Base-by-base conservation (phyloP, 495 filamentous ascomycete species). In the Annulohypoxylon moriforme region DNA sequence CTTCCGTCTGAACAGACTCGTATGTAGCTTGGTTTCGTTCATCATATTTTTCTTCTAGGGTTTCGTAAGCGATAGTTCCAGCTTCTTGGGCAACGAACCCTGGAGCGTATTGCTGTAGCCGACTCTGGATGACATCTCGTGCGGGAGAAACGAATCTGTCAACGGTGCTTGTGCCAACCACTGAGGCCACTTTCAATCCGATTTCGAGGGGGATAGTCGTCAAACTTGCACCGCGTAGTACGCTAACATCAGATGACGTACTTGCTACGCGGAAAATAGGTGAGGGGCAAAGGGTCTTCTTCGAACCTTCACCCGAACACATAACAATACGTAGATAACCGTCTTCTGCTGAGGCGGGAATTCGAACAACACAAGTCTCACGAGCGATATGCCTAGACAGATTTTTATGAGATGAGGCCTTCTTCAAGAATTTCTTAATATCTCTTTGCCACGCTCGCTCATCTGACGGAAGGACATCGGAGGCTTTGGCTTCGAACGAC, bases 391-490 rank as follows among this genome's bases (percentile, higher is more conserved):
- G 89, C 7, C 76, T 81, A 31, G 84, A 78, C 25, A 76, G 38
- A 2, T 80, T 75, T 3, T 79, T 72, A 4, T 81, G 81, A 1
- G 79, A 74, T 3, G 80, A 52, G 0, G 81, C 80, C 58, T 86
- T 88, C 59, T 87, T 89, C 0, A 74, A 65, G 38, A 90, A 89
- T 44, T 86, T 86, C 22, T 79, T 81, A 55, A 92, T 89, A 71
- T 92, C 90, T 44, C 90, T 81, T 75, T 91, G 87, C 89, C 89
- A 91, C 24, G 85, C 86, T 22, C 89, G 82, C 67, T 91, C 89
- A 40, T 88, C 86, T 8, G 76, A 72, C 1, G 81, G 76, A 0
- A 80, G 78, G 3, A 90, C 66, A 60, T 87, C 85, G 2, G 82
- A 76, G 0, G 84, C 67, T 9, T 75, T 67, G 0, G 86, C 75